Conservation (phyloP, 2,329 filamentous ascomycete genomes). For the Ascochyta fabae region DNA sequence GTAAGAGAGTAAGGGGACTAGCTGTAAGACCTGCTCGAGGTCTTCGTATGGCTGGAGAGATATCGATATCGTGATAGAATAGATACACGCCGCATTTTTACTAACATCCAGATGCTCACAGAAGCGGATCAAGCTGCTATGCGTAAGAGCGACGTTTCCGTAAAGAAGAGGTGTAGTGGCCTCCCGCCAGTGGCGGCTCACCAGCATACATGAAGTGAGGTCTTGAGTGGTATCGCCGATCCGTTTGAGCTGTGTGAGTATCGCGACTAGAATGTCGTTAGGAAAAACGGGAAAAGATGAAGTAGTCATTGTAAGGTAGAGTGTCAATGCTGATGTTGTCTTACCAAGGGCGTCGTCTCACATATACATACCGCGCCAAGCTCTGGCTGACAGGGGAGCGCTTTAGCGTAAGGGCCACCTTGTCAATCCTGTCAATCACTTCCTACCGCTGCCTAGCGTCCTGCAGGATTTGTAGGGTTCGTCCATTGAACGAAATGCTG, state of each 20-base stretch:
- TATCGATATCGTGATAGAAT: too few species aligned
- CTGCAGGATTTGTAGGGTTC: too few species aligned
- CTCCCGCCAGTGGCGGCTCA: background rate
- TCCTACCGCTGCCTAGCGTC: too few species aligned
- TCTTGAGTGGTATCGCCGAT: conserved; percentile 1
- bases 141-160: background rate
- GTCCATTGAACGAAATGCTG: too few species aligned
- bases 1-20: too few species aligned
- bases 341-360: background rate
- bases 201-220: background rate
- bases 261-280: background rate
- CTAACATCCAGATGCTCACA: too few species aligned
- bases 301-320: background rate
- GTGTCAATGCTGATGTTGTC: background rate
- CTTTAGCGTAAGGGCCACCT: background rate
- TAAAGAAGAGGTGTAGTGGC: background rate
- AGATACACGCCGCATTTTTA: too few species aligned
- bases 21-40: too few species aligned
- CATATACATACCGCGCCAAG: conserved; percentile 1
- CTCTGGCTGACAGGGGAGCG: background rate
- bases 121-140: background rate
- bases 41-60: too few species aligned
- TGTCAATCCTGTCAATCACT: background rate
- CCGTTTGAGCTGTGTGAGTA: background rate
- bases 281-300: background rate